Evolutionary conservation across 2,329 filamentous ascomycete genomes (phyloP), one percentile per base, ranked within the genome.

Genomic region (Beauveria medogensis): DNA sequence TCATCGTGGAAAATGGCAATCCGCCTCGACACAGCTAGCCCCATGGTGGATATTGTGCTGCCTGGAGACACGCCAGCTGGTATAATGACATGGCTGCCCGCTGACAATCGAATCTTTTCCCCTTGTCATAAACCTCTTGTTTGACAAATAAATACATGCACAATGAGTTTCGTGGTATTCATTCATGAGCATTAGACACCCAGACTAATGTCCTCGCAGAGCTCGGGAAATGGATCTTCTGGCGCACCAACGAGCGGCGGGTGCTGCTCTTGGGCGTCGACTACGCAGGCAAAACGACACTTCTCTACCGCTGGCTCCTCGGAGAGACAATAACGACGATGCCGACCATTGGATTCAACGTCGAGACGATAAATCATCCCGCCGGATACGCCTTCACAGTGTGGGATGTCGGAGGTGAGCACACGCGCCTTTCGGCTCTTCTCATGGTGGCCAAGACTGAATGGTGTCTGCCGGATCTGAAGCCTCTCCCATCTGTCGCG

Each of bases 311-410:
- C 71, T 75, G 96, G 77, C 96, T 96, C 84, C 85, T 96, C 69
- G 90, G 91, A 75, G 87, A 95, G 82, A 89, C 91, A 72, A 91
- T 96, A 71, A 94, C 91, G 70, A 95, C 92, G 64, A 96, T 97
- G 71, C 92, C 92, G 64, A 97, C 92, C 67, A 94, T 96, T 72
- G 92, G 88, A 63, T 96, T 97, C 80, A 97, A 97, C 72, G 90
- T 97, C 64, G 92, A 97, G 77, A 90, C 86, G 2, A 87, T 92
- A 0, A 64, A 67, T 2, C 62, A 65, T 47, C 40, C 63, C 0
- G 58, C 65, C 51, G 64, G 66, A 5, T 63, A 62, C 7, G 67
- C 65, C 12, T 61, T 71, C 1, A 66, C 65, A 0, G 52, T 72
- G 1, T 72, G 70, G 70, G 69, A 72, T 22, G 60, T 70, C 9